A percentile compares a stretch with the other conserved stretches of the same genome.
These are phyloP conservation scores for Garcia nutans DNA, from an alignment of 345 rosid species.

Conservation along the genomic window DNA sequence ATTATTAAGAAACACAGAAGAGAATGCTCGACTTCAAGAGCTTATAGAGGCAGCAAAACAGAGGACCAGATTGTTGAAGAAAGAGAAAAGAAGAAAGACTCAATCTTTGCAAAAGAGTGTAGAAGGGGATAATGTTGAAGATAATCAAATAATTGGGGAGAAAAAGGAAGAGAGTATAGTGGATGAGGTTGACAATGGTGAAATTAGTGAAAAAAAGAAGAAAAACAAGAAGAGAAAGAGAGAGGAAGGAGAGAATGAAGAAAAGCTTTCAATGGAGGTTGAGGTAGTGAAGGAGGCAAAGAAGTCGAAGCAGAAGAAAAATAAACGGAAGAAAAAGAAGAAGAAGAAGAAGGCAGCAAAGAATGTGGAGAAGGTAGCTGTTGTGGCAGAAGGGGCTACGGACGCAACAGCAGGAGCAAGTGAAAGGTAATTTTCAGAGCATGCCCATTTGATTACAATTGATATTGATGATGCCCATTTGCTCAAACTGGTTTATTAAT, in stretches of 20 bases:
- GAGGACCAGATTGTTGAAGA: slow-evolving; percentile 71
- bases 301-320: slow-evolving; percentile 18
- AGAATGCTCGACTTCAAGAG: slow-evolving; percentile 37
- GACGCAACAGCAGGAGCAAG: slow-evolving; percentile 5
- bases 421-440: slow-evolving; percentile 15
- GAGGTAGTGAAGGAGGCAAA: neutral
- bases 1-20: slow-evolving; percentile 7
- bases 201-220: slow-evolving; percentile 21
- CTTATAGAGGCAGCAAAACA: slow-evolving; percentile 55
- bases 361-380: slow-evolving; percentile 11
- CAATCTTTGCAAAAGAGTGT: slow-evolving; percentile 22
- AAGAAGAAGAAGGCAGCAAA: slow-evolving; percentile 10
- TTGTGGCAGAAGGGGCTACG: slow-evolving; percentile 10
- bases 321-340: slow-evolving; percentile 28
- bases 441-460: neutral
- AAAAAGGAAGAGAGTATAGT: slow-evolving; percentile 5
- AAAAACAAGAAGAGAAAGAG: slow-evolving; percentile 23
- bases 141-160: neutral
- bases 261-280: slow-evolving; percentile 7
- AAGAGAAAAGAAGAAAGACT: slow-evolving; percentile 59
- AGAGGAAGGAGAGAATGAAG: slow-evolving; percentile 21
- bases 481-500: neutral
- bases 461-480: neutral
- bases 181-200: slow-evolving; percentile 34
- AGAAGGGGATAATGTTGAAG: slow-evolving; percentile 8